A percentile compares a stretch with the other conserved stretches of the same genome.
These are phyloP conservation scores for Yamagishiella unicocca DNA, from an alignment of 139 green algal species.

Conservation along the genomic window DNA sequence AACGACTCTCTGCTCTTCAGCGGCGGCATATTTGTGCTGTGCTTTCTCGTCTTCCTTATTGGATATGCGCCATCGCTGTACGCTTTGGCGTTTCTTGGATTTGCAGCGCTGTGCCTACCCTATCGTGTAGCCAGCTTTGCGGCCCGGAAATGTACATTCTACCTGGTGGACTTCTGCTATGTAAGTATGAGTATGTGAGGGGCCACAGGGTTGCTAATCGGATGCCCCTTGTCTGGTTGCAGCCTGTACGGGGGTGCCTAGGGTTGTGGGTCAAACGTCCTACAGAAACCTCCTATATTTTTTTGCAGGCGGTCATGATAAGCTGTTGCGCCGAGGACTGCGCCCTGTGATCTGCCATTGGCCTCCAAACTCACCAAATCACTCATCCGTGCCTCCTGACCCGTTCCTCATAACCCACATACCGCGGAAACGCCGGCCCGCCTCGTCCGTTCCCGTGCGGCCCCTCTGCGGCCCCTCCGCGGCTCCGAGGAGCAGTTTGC, in stretches of 20 bases:
- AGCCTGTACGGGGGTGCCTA: no score
- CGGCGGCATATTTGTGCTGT: neutral
- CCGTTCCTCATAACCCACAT: no score
- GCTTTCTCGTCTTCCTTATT: neutral
- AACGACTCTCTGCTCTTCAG: neutral
- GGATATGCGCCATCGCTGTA: constrained; percentile 15
- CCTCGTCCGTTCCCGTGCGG: neutral
- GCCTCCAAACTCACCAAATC: no score
- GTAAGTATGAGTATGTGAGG: constrained; percentile 39
- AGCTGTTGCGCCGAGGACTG: no score
- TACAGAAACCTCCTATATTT: no score
- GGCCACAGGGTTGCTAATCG: no score
- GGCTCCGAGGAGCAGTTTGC: constrained; percentile 46
- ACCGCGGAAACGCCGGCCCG: no score
- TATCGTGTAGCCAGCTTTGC: constrained; percentile 55
- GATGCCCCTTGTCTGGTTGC: no score
- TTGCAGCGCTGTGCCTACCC: constrained; percentile 56
- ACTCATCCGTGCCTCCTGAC: no score
- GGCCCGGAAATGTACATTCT: constrained; percentile 52
- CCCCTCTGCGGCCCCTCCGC: neutral
- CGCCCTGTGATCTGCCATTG: no score
- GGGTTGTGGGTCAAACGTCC: no score
- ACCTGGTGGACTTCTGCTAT: constrained; percentile 77
- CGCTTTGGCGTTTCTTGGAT: constrained; percentile 59
- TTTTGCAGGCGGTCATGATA: no score